Base-by-base conservation (phyloP, 2,329 filamentous ascomycete species). In the Stemphylium beticola region DNA sequence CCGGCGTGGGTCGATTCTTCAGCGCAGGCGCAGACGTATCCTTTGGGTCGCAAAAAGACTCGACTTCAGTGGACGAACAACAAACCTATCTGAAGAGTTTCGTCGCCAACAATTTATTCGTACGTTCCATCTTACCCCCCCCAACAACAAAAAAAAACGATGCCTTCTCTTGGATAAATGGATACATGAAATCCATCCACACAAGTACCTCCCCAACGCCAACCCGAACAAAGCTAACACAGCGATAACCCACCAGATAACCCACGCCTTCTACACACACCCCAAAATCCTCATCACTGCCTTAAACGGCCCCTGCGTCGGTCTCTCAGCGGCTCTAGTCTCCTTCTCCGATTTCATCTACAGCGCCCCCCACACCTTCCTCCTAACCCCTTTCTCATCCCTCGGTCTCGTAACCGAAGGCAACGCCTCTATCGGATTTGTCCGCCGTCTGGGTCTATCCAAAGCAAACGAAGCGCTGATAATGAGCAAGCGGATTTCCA, bases 271-370 rank as follows among this genome's bases (percentile, higher is more conserved):
- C 80, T 93, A 95, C 81, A 88, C 87, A 12, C 95, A 98, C 78
- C 91, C 92, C 66, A 97, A 98, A 79, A 90, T 98, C 77, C 89
- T 98, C 20, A 85, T 98, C 56, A 88, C 88, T 0, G 95, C 91
- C 0, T 87, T 98, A 62, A 98, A 98, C 78, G 95, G 93, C 3
- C 95, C 95, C 5, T 92, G 87, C 10, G 83, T 99, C 48, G 95
- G 95, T 5, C 87, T 98, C 29, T 90, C 89, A 2, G 95, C 93
- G 0, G 93, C 93, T 0, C 78, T 98, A 0, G 81, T 92, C 53
- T 88, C 87, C 24, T 90, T 91, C 74, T 90, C 90, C 20, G 95
- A 98, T 80, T 98, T 98, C 80, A 85, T 98, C 74, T 98, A 98
- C 81, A 87, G 71, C 4, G 83, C 89, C 0, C 92, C 93, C 0